Evolutionary conservation across 129 eudicot genomes (phyloP).

Genomic region (Pittosporum tobira): DNA sequence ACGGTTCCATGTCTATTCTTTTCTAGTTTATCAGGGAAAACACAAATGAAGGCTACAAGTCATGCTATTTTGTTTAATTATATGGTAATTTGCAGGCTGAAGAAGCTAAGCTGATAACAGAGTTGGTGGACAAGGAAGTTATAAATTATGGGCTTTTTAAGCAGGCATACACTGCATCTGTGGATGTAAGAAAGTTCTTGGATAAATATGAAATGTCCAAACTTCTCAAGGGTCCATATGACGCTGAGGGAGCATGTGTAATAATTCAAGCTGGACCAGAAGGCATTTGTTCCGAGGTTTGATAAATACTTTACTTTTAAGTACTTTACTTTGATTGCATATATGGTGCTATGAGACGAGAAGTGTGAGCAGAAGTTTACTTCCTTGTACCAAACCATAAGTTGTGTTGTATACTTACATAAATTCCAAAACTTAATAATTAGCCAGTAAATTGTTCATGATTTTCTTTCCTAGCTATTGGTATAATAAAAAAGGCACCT

Average conservation of each 20-base stretch:
- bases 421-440: too few relatives aligned
- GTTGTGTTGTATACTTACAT: too few relatives aligned
- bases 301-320: not conserved
- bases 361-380: not conserved
- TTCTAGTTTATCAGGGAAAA: not conserved
- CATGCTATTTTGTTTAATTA: not conserved
- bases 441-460: too few relatives aligned
- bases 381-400: too few relatives aligned
- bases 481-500: too few relatives aligned
- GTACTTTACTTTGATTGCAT: not conserved
- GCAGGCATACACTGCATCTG: conserved; percentile 71
- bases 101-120: conserved; percentile 81
- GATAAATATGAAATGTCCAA: conserved; percentile 75
- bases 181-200: conserved; percentile 60
- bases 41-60: not conserved
- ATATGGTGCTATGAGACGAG: not conserved
- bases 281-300: conserved; percentile 61
- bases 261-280: conserved; percentile 56
- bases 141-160: conserved; percentile 66
- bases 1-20: not conserved
- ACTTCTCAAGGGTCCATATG: conserved; percentile 73
- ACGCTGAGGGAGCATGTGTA: conserved; percentile 78
- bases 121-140: conserved; percentile 63
- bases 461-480: too few relatives aligned
- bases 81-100: conserved; percentile 52